Evolutionary conservation across 768 basidiomycete species (phyloP).

Genomic region (Pleurotus pulmonarius): DNA sequence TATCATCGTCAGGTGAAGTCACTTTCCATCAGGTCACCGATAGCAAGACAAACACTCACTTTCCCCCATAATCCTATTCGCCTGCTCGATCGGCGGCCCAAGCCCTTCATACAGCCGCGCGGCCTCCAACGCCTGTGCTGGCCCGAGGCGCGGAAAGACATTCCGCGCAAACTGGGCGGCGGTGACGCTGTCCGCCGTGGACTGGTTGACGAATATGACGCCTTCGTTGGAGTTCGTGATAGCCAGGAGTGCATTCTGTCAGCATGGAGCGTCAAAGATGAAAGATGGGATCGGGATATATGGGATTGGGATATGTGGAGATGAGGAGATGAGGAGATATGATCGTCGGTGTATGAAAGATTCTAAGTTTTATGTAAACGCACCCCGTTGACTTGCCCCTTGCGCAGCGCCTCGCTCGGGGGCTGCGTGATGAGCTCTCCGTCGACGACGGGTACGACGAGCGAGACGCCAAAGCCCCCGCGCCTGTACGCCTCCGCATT

Average conservation of each 20-base stretch:
- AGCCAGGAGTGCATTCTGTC: slow-evolving; percentile 14
- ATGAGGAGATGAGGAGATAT: no score
- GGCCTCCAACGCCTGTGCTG: neutral
- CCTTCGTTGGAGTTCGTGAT: slow-evolving; percentile 25
- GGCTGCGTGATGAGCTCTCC: slow-evolving; percentile 24
- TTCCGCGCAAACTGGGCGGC: slow-evolving; percentile 10
- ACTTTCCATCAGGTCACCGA: no score
- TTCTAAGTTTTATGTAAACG: no score
- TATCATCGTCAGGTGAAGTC: no score
- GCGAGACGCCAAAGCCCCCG: slow-evolving; percentile 21
- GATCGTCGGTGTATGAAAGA: no score
- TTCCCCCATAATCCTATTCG: slow-evolving; percentile 34
- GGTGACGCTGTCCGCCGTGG: slow-evolving; percentile 8
- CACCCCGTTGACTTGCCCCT: neutral
- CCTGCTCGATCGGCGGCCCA: slow-evolving; percentile 26
- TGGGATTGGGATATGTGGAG: no score
- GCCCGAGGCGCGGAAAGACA: slow-evolving; percentile 13
- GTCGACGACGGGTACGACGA: slow-evolving; percentile 28
- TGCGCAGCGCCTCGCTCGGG: neutral
- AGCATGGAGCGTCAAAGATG: neutral
- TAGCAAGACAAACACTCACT: slow-evolving; percentile 25
- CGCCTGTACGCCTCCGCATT: slow-evolving; percentile 21
- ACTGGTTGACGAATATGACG: slow-evolving; percentile 14
- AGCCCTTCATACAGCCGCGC: slow-evolving; percentile 10
- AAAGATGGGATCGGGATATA: neutral